Conservation (phyloP, 2,329 filamentous ascomycete genomes). For the Kalaharituber pfeilii region DNA sequence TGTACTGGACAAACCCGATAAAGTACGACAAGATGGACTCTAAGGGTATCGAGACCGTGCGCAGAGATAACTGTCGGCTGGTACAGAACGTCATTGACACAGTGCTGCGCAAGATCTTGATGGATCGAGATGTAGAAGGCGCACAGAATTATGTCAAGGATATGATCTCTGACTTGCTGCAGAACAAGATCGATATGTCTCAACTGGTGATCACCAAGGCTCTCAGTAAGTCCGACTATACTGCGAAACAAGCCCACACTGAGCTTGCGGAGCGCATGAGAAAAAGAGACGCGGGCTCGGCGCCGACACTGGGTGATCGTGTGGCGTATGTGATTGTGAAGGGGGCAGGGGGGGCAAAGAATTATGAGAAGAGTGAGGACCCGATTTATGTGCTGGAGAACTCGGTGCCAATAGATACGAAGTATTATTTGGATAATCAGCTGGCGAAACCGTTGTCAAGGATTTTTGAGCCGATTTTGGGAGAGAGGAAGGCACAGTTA, state of each 20-base stretch:
- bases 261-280: constrained; percentile 92
- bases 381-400: constrained; percentile 94
- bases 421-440: constrained; percentile 97
- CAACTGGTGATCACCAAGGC: constrained; percentile 99
- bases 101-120: constrained; percentile 83
- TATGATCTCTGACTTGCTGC: constrained; percentile 81
- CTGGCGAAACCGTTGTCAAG: constrained; percentile 82
- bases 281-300: constrained; percentile 88
- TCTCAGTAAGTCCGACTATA: constrained; percentile 75
- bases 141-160: constrained; percentile 96
- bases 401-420: constrained; percentile 94
- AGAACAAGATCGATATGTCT: constrained; percentile 98
- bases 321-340: constrained; percentile 98
- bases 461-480: constrained; percentile 95
- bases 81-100: constrained; percentile 97
- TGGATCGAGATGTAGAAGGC: constrained; percentile 74
- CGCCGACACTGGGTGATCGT: constrained; percentile 79
- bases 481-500: constrained; percentile 74
- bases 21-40: constrained; percentile 99
- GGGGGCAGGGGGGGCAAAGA: constrained; percentile 72
- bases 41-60: constrained; percentile 96
- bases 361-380: constrained; percentile 94
- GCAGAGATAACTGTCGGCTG: constrained; percentile 85
- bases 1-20: constrained; percentile 87
- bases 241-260: constrained; percentile 84